These are phyloP conservation scores for Lachancea lanzarotensis DNA, from an alignment of 805 yeast genomes.

Conservation along the genomic window DNA sequence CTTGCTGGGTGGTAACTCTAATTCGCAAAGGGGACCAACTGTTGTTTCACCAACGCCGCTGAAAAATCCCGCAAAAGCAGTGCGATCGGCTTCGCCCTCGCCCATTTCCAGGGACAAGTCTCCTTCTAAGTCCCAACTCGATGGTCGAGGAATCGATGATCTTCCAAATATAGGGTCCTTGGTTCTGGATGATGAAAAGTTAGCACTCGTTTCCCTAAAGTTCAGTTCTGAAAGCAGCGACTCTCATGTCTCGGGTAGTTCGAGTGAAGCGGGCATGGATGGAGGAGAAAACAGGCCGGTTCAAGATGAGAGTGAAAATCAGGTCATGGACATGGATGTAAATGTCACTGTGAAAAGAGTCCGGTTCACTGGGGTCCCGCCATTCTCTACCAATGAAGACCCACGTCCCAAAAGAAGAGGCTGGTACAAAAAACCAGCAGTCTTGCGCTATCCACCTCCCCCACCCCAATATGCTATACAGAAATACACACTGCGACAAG, in stretches of 20 bases:
- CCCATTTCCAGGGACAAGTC: constrained; percentile 1
- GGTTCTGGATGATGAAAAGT: constrained; percentile 6
- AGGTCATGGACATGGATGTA: neutral
- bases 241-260: neutral
- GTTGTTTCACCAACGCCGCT: neutral
- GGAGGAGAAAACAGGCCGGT: neutral
- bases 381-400: constrained; percentile 28
- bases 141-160: neutral
- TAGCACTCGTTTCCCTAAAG: neutral
- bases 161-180: constrained; percentile 2
- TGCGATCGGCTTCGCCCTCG: constrained; percentile 6
- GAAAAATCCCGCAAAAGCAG: neutral
- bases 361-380: constrained; percentile 33
- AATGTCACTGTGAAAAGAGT: constrained; percentile 22
- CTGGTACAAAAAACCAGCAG: constrained; percentile 34
- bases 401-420: constrained; percentile 30
- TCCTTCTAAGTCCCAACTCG: neutral
- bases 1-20: neutral
- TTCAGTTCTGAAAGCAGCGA: neutral
- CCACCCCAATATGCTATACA: constrained; percentile 13
- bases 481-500: constrained; percentile 23
- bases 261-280: neutral
- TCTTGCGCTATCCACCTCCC: constrained; percentile 30
- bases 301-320: neutral
- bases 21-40: neutral